Conservation (phyloP, 2,329 filamentous ascomycete species). For the Clonostachys rhizophaga region DNA sequence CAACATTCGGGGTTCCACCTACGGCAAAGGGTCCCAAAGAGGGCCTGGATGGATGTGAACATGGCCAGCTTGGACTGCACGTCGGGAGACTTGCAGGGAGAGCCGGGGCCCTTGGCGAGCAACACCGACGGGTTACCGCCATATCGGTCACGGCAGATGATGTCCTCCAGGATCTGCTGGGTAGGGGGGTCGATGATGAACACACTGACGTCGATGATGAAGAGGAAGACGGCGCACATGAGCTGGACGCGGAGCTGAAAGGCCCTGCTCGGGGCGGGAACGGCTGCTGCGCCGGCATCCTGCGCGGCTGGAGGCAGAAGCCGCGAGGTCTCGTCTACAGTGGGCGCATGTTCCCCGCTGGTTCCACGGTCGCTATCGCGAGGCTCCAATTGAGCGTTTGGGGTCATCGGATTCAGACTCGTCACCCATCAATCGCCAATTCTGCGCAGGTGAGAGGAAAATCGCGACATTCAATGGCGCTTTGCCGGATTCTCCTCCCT, state of each 20-base stretch:
- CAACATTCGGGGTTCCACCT: slow-evolving; percentile 7
- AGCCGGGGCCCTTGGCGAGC: neutral
- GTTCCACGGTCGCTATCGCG: too few relatives aligned
- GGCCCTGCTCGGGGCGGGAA: neutral
- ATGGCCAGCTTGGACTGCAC: slow-evolving; percentile 49
- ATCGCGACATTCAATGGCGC: too few relatives aligned
- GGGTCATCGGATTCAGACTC: too few relatives aligned
- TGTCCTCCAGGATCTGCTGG: slow-evolving; percentile 45
- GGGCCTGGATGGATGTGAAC: slow-evolving; percentile 39
- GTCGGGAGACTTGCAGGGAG: slow-evolving; percentile 26
- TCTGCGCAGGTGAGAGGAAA: too few relatives aligned
- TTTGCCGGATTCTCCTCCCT: too few relatives aligned
- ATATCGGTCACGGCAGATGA: slow-evolving; percentile 45
- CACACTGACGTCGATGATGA: slow-evolving; percentile 35
- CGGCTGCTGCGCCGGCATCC: too few relatives aligned
- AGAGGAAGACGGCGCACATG: slow-evolving; percentile 29
- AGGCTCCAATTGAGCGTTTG: too few relatives aligned
- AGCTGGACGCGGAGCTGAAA: slow-evolving; percentile 19
- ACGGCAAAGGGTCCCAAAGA: slow-evolving; percentile 42
- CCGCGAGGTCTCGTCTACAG: too few relatives aligned
- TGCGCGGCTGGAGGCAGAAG: too few relatives aligned
- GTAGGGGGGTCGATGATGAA: slow-evolving; percentile 31
- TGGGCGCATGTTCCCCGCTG: too few relatives aligned
- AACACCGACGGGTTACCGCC: slow-evolving; percentile 25
- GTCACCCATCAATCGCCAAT: too few relatives aligned